Base-by-base conservation (phyloP, 1,284 basidiomycete genomes). In the Ceraceosorus guamensis region DNA sequence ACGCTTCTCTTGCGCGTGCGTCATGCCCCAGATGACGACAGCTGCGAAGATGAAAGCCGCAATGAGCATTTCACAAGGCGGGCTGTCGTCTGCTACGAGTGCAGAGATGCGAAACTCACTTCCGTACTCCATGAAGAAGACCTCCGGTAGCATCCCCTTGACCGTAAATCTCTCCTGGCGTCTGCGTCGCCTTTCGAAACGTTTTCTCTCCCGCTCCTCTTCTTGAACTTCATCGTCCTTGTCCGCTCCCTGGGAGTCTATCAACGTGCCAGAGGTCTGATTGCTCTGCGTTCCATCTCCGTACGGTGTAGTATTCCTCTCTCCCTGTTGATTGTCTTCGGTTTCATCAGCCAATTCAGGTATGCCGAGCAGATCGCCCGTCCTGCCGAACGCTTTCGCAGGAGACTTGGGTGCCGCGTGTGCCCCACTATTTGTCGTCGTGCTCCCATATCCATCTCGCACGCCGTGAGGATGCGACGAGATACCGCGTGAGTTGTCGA, bases 21-120 rank as follows among this genome's bases (percentile, higher is more conserved):
- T 87, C 91, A 96, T 96, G 31, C 91, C 91, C 92, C 91, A 96
- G 53, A 95, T 88, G 24, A 96, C 91, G 37, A 95, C 87, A 1
- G 87, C 50, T 52, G 14, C 45, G 3, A 10, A 46, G 14, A 33
- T 13, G 44, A 46, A 33, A 8, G 18, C 11, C 7, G 11, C 6
- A 45, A 10, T 43, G 13, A 13, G 41, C 41, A 16, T 13, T 16
- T 43, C 31, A 6, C 34, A 18, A 35, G 14, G 10, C 11, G 24
- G 41, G 18, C 14, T 24, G 24, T 24, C 24, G 24, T 24, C 24
- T 24, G 24, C 24, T 24, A 24, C 24, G 24, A 24, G 3, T 24
- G 24, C 24, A 24, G 24, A 24, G 24, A 24, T 24, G 24, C 24
- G 7, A 41, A 41, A 54, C 52, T 54, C 52, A 54, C 52, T 88